These are phyloP conservation scores for sorghum (Sorghum bicolor) DNA, from an alignment of 176 grass and related monocot species.

Conservation along the genomic window Sorghum_bicolor_NCBIv3 NC_012870.2:10313001-10313500, in stretches of 20 bases:
- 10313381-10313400: constrained; percentile 46
- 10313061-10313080: not conserved
- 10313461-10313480: constrained; percentile 22
- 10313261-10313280: not conserved
- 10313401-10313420: constrained; percentile 10
- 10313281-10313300: not conserved
- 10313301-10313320: not conserved
- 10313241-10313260: not conserved
- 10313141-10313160: not conserved
- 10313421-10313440: constrained; percentile 5
- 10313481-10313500: constrained; percentile 13
- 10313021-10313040: too few relatives aligned
- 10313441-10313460: constrained; percentile 41
- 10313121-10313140: not conserved
- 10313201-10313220: not conserved
- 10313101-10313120: not conserved
- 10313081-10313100: not conserved
- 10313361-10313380: not conserved
- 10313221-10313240: not conserved
- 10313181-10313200: not conserved
- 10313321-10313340: not conserved
- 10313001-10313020: too few relatives aligned
- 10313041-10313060: too few relatives aligned
- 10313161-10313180: not conserved
- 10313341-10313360: not conserved